A percentile compares a stretch with the other conserved stretches of the same genome.
phyloP scores from a whole-genome alignment of 2,329 filamentous ascomycete species.

The Coniochaeta sp. region DNA sequence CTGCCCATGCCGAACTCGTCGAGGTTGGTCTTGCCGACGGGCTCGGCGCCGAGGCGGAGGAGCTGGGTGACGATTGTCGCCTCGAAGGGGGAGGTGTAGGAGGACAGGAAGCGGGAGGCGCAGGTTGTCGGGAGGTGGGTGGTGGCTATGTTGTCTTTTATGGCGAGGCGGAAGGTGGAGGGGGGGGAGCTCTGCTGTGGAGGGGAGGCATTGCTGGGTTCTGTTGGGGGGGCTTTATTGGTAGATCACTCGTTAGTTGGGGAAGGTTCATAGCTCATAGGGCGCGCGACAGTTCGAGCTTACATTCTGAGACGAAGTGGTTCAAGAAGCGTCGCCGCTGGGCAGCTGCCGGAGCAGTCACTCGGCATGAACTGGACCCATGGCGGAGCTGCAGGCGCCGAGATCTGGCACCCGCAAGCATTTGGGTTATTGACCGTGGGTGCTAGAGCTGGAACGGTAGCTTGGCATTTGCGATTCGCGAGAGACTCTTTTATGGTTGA shows the following conservation, averaged over 20 bases:
- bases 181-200: not conserved
- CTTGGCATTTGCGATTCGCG: not conserved
- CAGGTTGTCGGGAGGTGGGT: constrained; percentile 66
- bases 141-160: constrained; percentile 75
- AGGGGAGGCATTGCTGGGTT: not conserved
- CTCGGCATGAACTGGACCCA: constrained; percentile 4
- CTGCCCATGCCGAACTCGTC: constrained; percentile 52
- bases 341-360: constrained; percentile 10
- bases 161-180: constrained; percentile 39
- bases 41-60: constrained; percentile 49
- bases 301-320: constrained; percentile 16
- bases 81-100: constrained; percentile 68
- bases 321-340: constrained; percentile 9
- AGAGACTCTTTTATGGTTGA: not conserved
- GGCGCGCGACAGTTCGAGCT: not conserved
- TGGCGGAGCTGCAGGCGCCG: constrained; percentile 10
- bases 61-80: constrained; percentile 72
- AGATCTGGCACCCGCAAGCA: not conserved
- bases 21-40: constrained; percentile 81
- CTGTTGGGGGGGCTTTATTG: not conserved
- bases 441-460: not conserved
- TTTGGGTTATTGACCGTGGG: not conserved
- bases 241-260: not conserved
- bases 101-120: constrained; percentile 65
- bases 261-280: not conserved